phyloP scores from a whole-genome alignment of 2,329 filamentous ascomycete genomes.

The Aspergillus phoenicis region DNA sequence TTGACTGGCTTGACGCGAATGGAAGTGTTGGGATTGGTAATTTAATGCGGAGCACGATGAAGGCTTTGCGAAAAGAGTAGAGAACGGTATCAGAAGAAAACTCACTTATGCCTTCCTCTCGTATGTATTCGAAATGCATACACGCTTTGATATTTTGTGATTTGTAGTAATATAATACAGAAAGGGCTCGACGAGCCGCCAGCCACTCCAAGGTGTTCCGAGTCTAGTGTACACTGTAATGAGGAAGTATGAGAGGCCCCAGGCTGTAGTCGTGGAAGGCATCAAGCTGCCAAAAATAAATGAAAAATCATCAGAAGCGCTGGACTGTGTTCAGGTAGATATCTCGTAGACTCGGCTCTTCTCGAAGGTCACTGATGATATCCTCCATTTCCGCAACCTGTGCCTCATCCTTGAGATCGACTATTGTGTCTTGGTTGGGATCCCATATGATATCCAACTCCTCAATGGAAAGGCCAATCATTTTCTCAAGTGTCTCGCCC shows the following conservation, averaged over 20 bases:
- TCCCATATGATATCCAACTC: conserved; percentile 83
- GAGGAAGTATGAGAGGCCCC: not conserved
- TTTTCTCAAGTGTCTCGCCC: conserved; percentile 64
- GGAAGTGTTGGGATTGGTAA: conserved; percentile 68
- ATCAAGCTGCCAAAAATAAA: not conserved
- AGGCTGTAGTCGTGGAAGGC: not conserved
- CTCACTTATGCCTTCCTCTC: not conserved
- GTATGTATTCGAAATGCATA: not conserved
- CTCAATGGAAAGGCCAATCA: conserved; percentile 67
- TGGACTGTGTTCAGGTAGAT: conserved; percentile 69
- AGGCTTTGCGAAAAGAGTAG: conserved; percentile 62
- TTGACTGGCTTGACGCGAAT: conserved; percentile 66
- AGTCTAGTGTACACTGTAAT: not conserved
- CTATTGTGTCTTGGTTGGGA: conserved; percentile 76
- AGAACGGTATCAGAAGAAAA: not conserved
- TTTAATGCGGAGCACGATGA: conserved; percentile 81
- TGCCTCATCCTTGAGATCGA: conserved; percentile 61
- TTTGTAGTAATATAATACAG: conserved; percentile 1
- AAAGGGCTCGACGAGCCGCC: not conserved
- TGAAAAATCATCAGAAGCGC: conserved; percentile 24
- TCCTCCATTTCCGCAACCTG: conserved; percentile 60
- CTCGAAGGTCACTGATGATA: conserved; percentile 59
- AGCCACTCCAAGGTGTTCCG: not conserved
- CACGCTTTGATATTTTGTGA: not conserved
- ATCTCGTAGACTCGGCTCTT: conserved; percentile 73